Conservation (phyloP, 164 flowering plant genomes). For the Hamamelis virginiana region DNA sequence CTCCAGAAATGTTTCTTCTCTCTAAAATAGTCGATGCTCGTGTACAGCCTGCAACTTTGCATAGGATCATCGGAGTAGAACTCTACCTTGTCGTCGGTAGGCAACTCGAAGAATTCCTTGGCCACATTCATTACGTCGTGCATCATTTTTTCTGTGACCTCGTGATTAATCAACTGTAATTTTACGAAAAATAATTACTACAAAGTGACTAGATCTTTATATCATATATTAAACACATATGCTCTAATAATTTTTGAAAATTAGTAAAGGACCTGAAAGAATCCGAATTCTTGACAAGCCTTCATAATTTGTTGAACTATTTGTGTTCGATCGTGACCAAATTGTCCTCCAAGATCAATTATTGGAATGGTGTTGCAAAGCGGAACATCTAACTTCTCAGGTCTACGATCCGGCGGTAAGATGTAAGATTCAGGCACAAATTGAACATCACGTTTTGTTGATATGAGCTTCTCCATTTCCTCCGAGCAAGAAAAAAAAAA, state of each 20-base stretch:
- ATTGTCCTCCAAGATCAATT: background rate
- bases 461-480: slow-evolving; percentile 26
- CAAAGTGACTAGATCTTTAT: too few relatives aligned
- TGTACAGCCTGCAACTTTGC: slow-evolving; percentile 19
- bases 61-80: slow-evolving; percentile 21
- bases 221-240: too few relatives aligned
- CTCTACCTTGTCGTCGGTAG: slow-evolving; percentile 25
- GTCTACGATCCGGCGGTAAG: slow-evolving; percentile 25
- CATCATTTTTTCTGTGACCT: slow-evolving; percentile 21
- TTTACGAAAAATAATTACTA: too few relatives aligned
- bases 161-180: slow-evolving; percentile 46
- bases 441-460: slow-evolving; percentile 16
- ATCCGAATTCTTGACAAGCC: slow-evolving; percentile 16
- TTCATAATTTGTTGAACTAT: background rate
- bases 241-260: too few relatives aligned
- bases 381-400: slow-evolving; percentile 14
- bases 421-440: slow-evolving; percentile 25
- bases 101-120: slow-evolving; percentile 33
- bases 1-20: slow-evolving; percentile 45
- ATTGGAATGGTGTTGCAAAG: background rate
- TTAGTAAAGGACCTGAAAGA: background rate
- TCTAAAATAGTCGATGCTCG: slow-evolving; percentile 32
- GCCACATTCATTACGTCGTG: slow-evolving; percentile 17
- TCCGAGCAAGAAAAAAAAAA: background rate
- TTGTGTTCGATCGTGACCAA: background rate